phyloP scores from a whole-genome alignment of 2,329 filamentous ascomycete genomes.

The Didymella glomerata region DNA sequence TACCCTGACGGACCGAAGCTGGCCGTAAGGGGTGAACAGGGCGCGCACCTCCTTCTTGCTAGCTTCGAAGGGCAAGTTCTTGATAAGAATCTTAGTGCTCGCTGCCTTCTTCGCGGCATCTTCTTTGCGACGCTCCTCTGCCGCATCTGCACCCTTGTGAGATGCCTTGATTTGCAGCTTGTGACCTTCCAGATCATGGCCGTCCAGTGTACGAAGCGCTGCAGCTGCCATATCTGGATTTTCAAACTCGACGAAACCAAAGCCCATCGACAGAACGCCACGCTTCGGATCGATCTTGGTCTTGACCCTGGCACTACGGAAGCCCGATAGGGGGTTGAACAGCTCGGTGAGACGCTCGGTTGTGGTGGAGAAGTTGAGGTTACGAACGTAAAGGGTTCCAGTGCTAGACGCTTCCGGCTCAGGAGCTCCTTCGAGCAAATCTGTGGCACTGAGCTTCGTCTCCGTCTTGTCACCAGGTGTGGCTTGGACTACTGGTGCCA shows the following conservation, averaged over 20 bases:
- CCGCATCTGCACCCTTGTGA: conserved; percentile 86
- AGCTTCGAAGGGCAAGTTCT: conserved; percentile 96
- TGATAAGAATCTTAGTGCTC: conserved; percentile 93
- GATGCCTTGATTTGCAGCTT: conserved; percentile 85
- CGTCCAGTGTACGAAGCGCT: conserved; percentile 86
- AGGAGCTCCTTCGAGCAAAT: conserved; percentile 69
- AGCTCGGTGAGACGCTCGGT: conserved; percentile 76
- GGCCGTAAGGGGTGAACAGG: conserved; percentile 88
- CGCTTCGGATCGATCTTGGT: conserved; percentile 94
- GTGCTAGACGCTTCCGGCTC: conserved; percentile 67
- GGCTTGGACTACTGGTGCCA: conserved; percentile 45
- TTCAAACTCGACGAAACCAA: conserved; percentile 87
- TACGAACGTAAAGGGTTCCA: conserved; percentile 90
- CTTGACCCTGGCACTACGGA: conserved; percentile 88
- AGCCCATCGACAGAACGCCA: conserved; percentile 93
- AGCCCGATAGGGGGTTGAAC: conserved; percentile 85
- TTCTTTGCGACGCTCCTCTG: conserved; percentile 82
- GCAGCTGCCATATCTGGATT: conserved; percentile 79
- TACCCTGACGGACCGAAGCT: conserved; percentile 89
- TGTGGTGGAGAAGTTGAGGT: conserved; percentile 90
- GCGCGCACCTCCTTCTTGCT: conserved; percentile 86
- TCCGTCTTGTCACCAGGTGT: conserved; percentile 40
- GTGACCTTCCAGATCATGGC: conserved; percentile 85
- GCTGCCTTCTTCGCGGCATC: conserved; percentile 84
- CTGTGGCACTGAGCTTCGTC: conserved; percentile 70